Percentiles rank a stretch among this genome's conserved stretches.
These are phyloP conservation scores for Rhodotorula kratochvilovae DNA, from an alignment of 768 basidiomycete species.

Conservation along the genomic window DNA sequence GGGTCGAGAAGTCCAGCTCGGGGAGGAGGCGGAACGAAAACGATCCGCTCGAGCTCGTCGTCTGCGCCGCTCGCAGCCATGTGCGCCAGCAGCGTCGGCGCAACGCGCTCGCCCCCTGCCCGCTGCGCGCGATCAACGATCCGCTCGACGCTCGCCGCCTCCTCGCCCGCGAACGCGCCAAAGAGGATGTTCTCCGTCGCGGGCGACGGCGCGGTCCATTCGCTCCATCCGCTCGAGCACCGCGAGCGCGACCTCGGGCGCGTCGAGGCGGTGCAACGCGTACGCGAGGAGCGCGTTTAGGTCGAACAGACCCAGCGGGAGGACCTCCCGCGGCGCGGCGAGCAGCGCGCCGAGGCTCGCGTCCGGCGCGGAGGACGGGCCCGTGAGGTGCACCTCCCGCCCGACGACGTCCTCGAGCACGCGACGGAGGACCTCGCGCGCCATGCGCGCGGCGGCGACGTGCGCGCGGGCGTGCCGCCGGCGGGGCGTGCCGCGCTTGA, in stretches of 20 bases:
- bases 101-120: conserved; percentile 47
- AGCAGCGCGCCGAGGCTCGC: background rate
- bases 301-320: background rate
- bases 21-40: conserved; percentile 61
- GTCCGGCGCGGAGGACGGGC: background rate
- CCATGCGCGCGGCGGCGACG: conserved; percentile 17
- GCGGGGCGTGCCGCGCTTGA: background rate
- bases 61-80: conserved; percentile 56
- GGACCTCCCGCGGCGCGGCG: background rate
- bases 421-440: conserved; percentile 21
- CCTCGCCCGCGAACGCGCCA: background rate
- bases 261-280: conserved; percentile 20
- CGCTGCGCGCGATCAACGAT: background rate
- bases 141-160: background rate
- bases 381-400: conserved; percentile 9
- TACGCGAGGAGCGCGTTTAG: conserved; percentile 32
- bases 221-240: conserved; percentile 22
- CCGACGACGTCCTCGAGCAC: conserved; percentile 19
- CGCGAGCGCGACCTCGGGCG: conserved; percentile 28
- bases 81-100: conserved; percentile 57
- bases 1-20: conserved; percentile 17
- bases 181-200: conserved; percentile 31
- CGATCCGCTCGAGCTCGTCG: conserved; percentile 51
- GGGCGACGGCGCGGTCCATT: conserved; percentile 6
- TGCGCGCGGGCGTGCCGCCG: conserved; percentile 1